phyloP scores from a whole-genome alignment of 768 basidiomycete species.

The Pleurotus sapidus region DNA sequence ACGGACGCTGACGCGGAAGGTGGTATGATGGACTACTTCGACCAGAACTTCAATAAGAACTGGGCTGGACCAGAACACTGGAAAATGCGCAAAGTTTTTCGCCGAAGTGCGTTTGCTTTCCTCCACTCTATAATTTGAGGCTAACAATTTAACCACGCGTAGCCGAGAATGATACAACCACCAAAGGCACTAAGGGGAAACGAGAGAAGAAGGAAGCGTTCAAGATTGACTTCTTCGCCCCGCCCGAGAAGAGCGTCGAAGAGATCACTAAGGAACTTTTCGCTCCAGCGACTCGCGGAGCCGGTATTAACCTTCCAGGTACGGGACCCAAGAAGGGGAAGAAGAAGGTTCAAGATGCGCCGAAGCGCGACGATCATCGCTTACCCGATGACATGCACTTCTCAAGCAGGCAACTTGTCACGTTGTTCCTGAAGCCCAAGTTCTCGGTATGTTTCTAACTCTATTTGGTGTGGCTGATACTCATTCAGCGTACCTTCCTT shows the following conservation, averaged over 20 bases:
- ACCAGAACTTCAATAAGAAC: conserved; percentile 81
- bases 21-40: conserved; percentile 85
- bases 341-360: conserved; percentile 58
- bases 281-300: conserved; percentile 68
- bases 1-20: conserved; percentile 54
- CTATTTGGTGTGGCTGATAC: conserved; percentile 3
- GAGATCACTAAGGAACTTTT: conserved; percentile 71
- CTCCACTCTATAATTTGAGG: neutral
- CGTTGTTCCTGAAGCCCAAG: conserved; percentile 94
- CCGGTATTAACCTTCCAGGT: conserved; percentile 65
- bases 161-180: conserved; percentile 37
- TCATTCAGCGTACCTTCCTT: neutral
- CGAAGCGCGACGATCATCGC: conserved; percentile 63
- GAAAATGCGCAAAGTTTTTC: conserved; percentile 84
- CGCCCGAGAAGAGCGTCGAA: conserved; percentile 57
- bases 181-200: conserved; percentile 50
- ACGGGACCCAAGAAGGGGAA: conserved; percentile 42
- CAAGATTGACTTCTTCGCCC: conserved; percentile 74
- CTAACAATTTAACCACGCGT: conserved; percentile 11
- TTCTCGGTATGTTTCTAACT: conserved; percentile 66
- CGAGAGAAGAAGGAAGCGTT: conserved; percentile 77
- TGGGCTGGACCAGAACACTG: conserved; percentile 99
- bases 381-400: conserved; percentile 99
- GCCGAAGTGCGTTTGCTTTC: conserved; percentile 49
- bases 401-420: conserved; percentile 83